Evolutionary conservation across 192 early-diverging fungal species (phyloP).

Genomic region (Entrophospora sp.): DNA sequence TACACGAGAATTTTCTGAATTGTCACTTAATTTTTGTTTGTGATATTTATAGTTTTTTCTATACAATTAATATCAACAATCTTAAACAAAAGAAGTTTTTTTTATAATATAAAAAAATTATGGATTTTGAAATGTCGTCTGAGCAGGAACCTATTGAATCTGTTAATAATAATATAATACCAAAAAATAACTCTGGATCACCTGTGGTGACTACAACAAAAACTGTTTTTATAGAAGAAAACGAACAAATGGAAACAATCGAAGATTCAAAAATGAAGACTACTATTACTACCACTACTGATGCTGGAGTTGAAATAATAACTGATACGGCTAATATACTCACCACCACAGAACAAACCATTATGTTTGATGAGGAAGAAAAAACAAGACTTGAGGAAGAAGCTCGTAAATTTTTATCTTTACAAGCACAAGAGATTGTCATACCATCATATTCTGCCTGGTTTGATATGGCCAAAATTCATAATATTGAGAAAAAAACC

Average conservation of each 20-base stretch:
- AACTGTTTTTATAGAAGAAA: slow-evolving; percentile 18
- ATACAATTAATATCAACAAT: no score
- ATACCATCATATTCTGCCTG: slow-evolving; percentile 90
- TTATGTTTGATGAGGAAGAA: slow-evolving; percentile 23
- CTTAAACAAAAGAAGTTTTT: no score
- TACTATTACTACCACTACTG: slow-evolving; percentile 1
- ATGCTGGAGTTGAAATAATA: no score
- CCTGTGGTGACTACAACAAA: no score
- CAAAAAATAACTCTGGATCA: not conserved
- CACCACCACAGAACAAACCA: no score
- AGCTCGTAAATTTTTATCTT: slow-evolving; percentile 54
- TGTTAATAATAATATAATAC: not conserved
- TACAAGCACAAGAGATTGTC: slow-evolving; percentile 63
- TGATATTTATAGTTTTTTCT: no score
- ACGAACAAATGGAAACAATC: no score
- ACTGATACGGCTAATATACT: no score
- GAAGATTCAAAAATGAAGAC: slow-evolving; percentile 22
- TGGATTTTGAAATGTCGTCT: slow-evolving; percentile 12
- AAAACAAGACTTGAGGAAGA: slow-evolving; percentile 45
- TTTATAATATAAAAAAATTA: no score
- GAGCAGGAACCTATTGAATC: slow-evolving; percentile 3
- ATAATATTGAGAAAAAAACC: slow-evolving; percentile 80
- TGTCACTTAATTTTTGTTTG: no score
- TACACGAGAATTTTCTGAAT: no score
- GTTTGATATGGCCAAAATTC: slow-evolving; percentile 74